These are phyloP conservation scores for Aspergillus sp. DNA, from an alignment of 2,329 filamentous ascomycete genomes.

Conservation along the genomic window DNA sequence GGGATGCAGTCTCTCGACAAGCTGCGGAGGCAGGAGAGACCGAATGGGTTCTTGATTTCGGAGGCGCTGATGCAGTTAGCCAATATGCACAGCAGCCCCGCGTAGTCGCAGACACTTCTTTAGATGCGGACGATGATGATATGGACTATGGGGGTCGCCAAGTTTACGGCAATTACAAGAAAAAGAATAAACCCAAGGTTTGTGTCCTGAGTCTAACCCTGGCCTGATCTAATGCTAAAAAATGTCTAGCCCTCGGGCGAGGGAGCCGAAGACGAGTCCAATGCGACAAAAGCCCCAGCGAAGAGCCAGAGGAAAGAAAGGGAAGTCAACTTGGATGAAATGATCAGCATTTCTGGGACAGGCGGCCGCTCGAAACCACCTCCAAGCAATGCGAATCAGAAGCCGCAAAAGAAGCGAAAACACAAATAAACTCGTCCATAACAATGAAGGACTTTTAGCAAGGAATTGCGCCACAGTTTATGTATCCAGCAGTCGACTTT, in stretches of 20 bases:
- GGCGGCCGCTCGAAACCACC: constrained; percentile 18
- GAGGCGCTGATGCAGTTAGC: constrained; percentile 15
- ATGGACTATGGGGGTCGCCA: constrained; percentile 32
- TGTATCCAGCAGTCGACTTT: not conserved
- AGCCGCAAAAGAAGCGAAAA: constrained; percentile 26
- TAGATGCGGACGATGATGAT: constrained; percentile 34
- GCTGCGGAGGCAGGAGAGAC: constrained; percentile 45
- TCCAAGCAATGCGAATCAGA: constrained; percentile 13
- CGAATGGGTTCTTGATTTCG: constrained; percentile 44
- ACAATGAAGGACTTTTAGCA: not conserved
- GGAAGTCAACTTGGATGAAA: constrained; percentile 18
- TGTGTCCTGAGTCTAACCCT: constrained; percentile 11
- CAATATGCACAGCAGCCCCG: constrained; percentile 25
- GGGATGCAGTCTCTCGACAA: constrained; percentile 39
- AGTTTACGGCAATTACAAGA: constrained; percentile 41
- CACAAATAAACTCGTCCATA: constrained; percentile 16
- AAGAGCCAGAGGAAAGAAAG: constrained; percentile 12
- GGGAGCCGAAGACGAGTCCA: constrained; percentile 13
- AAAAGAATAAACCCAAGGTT: constrained; percentile 29
- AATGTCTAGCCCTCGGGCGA: constrained; percentile 12
- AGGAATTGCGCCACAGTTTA: not conserved
- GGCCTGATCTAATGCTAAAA: not conserved
- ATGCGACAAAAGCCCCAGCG: constrained; percentile 4
- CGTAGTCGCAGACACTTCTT: constrained; percentile 33
- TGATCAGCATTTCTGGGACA: constrained; percentile 35